These are phyloP conservation scores for Arthrobotrys sphaeroides DNA, from an alignment of 2,329 filamentous ascomycete species.

Conservation along the genomic window DNA sequence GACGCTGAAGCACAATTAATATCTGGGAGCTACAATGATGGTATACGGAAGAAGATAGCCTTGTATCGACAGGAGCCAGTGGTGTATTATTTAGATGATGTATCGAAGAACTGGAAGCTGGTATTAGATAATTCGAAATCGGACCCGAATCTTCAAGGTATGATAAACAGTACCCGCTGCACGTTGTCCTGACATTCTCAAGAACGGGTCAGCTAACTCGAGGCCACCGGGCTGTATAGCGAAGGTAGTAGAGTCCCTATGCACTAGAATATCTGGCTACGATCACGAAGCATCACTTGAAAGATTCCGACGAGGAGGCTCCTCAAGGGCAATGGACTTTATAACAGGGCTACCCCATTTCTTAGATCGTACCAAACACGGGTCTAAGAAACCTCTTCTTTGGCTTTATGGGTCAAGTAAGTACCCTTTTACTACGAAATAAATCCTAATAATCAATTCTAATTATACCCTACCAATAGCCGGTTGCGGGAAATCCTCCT, in stretches of 20 bases:
- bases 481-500: constrained; percentile 1
- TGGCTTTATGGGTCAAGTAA: constrained; percentile 14
- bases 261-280: constrained; percentile 1
- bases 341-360: constrained; percentile 1
- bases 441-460: background rate
- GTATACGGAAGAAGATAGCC: background rate
- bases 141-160: background rate
- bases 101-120: background rate
- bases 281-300: constrained; percentile 1
- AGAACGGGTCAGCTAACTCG: too few relatives aligned
- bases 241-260: background rate
- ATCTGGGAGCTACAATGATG: background rate
- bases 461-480: background rate
- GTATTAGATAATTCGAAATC: background rate
- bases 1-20: background rate
- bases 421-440: background rate
- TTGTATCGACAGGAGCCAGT: background rate
- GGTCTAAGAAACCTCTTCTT: background rate
- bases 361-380: background rate
- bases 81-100: background rate
- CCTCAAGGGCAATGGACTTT: background rate
- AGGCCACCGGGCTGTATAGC: too few relatives aligned
- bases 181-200: too few relatives aligned
- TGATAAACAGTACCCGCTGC: too few relatives aligned
- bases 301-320: background rate